phyloP scores from a whole-genome alignment of 225 moss, liverwort and hornwort species.

The Antitrichia curtipendula region DNA sequence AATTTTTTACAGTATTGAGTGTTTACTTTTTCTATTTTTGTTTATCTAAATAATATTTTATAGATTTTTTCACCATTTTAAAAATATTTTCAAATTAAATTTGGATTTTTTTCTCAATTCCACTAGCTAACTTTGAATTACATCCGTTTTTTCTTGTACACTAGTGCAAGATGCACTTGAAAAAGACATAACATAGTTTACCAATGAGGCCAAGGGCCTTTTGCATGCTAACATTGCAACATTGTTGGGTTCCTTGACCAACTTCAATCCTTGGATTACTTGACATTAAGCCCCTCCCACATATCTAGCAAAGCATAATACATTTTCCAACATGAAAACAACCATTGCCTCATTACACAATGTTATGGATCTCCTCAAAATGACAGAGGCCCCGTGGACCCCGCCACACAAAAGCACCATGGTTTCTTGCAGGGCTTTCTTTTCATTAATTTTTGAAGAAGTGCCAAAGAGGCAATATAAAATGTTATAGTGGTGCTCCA shows the following conservation, averaged over 20 bases:
- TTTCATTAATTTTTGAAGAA: no score
- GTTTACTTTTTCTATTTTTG: not conserved
- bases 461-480: no score
- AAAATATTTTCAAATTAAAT: not conserved
- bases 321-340: not conserved
- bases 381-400: not conserved
- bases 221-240: no score
- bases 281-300: not conserved
- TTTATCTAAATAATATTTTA: not conserved
- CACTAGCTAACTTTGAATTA: not conserved
- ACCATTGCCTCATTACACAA: not conserved
- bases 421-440: no score
- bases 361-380: not conserved
- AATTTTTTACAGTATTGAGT: accelerated
- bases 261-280: not conserved
- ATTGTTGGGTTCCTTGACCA: not conserved
- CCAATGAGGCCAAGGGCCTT: no score
- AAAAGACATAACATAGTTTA: no score
- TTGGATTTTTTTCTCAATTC: not conserved
- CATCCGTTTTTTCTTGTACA: accelerated
- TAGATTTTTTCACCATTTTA: not conserved
- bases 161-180: not conserved
- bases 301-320: not conserved
- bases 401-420: accelerated
- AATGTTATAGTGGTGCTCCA: no score